phyloP scores from a whole-genome alignment of 345 rosid species.

The Lepidium sativum region DNA sequence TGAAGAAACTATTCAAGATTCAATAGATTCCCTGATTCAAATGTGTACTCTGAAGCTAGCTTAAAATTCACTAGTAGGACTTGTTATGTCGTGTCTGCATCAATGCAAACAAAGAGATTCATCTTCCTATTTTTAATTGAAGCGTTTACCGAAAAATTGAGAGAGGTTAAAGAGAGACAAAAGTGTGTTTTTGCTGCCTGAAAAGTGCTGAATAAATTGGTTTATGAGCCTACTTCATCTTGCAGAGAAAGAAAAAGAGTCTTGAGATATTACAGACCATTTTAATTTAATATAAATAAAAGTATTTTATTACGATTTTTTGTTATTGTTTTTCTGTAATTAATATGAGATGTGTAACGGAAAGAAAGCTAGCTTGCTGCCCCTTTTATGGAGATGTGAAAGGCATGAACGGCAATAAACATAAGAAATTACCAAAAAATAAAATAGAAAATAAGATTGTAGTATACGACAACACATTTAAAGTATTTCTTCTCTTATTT shows the following conservation, averaged over 20 bases:
- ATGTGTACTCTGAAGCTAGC: slow-evolving; percentile 1
- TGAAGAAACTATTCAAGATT: slow-evolving; percentile 68
- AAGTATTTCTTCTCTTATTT: slow-evolving; percentile 1
- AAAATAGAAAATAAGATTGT: not conserved
- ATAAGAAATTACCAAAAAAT: no score
- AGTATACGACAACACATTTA: slow-evolving; percentile 11
- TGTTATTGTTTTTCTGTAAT: not conserved
- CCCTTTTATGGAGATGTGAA: slow-evolving; percentile 22
- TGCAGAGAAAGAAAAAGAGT: slow-evolving; percentile 12
- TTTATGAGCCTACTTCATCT: not conserved
- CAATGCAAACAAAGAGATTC: not conserved
- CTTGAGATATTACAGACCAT: no score
- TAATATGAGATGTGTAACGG: not conserved
- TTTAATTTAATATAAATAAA: not conserved
- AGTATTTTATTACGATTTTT: not conserved
- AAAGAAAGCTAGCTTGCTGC: slow-evolving; percentile 5
- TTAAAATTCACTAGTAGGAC: not conserved
- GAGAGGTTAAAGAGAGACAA: slow-evolving; percentile 10
- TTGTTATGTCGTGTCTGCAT: slow-evolving; percentile 10
- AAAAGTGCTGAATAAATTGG: slow-evolving; percentile 13
- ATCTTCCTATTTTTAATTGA: not conserved
- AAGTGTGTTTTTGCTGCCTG: not conserved
- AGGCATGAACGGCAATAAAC: slow-evolving; percentile 4
- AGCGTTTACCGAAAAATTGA: slow-evolving; percentile 5
- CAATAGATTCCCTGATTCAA: slow-evolving; percentile 22